A percentile compares a stretch with the other conserved stretches of the same genome.
Evolutionary conservation across 352 stramenopile genomes (phyloP).

Genomic region (Globisporangium mamillatum): DNA sequence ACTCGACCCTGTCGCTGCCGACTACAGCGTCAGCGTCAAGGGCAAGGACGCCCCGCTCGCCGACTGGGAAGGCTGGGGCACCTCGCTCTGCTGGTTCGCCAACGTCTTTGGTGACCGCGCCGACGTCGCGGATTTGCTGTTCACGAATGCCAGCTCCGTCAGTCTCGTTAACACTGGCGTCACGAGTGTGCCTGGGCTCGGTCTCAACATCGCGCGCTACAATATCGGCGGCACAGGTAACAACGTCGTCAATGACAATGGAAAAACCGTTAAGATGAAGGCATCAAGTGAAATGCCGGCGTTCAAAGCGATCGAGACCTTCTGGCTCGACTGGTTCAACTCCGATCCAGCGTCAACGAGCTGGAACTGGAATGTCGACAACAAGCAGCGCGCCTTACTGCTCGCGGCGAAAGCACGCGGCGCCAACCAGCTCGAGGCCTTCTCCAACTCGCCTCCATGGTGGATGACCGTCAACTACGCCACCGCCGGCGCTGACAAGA

Average conservation of each 20-base stretch:
- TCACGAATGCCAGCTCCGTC: slow-evolving; percentile 41
- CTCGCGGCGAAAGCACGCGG: slow-evolving; percentile 34
- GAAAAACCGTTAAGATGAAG: slow-evolving; percentile 41
- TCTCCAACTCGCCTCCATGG: slow-evolving; percentile 61
- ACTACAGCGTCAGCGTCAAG: slow-evolving; percentile 31
- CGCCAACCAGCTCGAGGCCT: slow-evolving; percentile 43
- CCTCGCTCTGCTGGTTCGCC: slow-evolving; percentile 61
- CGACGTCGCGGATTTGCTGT: slow-evolving; percentile 52
- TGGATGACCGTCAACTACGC: slow-evolving; percentile 64
- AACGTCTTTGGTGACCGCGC: slow-evolving; percentile 57
- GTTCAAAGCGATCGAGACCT: slow-evolving; percentile 55
- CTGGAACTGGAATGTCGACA: slow-evolving; percentile 50
- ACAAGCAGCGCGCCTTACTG: slow-evolving; percentile 43
- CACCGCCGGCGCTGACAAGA: slow-evolving; percentile 36
- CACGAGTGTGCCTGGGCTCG: slow-evolving; percentile 32
- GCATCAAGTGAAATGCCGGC: slow-evolving; percentile 44
- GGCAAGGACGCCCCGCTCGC: slow-evolving; percentile 18
- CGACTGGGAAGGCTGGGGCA: slow-evolving; percentile 56
- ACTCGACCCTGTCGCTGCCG: slow-evolving; percentile 1
- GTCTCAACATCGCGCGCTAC: slow-evolving; percentile 62
- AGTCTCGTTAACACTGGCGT: slow-evolving; percentile 25
- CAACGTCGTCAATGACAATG: slow-evolving; percentile 39
- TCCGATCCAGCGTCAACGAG: slow-evolving; percentile 33
- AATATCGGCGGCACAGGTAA: slow-evolving; percentile 50
- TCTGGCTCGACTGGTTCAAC: slow-evolving; percentile 54